A percentile compares a stretch with the other conserved stretches of the same genome.
phyloP scores from a whole-genome alignment of 2,329 filamentous ascomycete genomes.

The Aschersonia sp. region DNA sequence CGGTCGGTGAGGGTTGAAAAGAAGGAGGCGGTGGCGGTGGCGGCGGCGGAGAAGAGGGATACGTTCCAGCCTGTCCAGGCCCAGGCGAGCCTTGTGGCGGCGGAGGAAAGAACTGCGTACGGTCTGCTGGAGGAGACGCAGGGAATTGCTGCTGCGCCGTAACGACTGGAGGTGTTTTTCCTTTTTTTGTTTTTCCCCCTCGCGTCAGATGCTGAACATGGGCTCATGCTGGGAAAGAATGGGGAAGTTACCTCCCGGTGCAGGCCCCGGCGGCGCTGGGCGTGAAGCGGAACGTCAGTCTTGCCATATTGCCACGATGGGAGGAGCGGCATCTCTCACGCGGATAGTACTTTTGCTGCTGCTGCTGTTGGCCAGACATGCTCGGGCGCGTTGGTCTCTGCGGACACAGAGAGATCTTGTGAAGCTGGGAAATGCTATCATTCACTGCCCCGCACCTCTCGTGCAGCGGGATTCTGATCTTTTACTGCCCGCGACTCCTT shows the following conservation, averaged over 20 bases:
- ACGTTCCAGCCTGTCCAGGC: conserved; percentile 5
- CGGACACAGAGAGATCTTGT: neutral
- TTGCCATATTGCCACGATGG: conserved; percentile 11
- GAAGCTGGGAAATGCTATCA: neutral
- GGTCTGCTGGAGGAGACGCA: conserved; percentile 29
- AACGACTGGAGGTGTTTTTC: too few relatives aligned
- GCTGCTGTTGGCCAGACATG: conserved; percentile 21
- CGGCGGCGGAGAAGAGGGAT: conserved; percentile 15
- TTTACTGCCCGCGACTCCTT: too few relatives aligned
- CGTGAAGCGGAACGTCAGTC: conserved; percentile 1
- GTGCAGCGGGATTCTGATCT: too few relatives aligned
- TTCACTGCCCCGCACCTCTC: too few relatives aligned
- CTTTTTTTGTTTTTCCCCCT: too few relatives aligned
- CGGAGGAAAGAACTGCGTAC: conserved; percentile 27
- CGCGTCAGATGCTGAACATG: conserved; percentile 4
- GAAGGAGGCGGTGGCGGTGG: conserved; percentile 2
- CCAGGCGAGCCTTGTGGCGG: conserved; percentile 10
- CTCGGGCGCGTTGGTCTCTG: neutral
- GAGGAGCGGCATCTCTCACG: conserved; percentile 19
- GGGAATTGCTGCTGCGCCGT: conserved; percentile 25
- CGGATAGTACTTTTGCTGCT: conserved; percentile 24
- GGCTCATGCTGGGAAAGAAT: neutral
- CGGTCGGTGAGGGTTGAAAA: neutral
- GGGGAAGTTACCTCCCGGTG: conserved; percentile 10
- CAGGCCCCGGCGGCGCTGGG: conserved; percentile 4